These are phyloP conservation scores for Hypoxylon intermedium DNA, from an alignment of 495 filamentous ascomycete species.

Conservation along the genomic window DNA sequence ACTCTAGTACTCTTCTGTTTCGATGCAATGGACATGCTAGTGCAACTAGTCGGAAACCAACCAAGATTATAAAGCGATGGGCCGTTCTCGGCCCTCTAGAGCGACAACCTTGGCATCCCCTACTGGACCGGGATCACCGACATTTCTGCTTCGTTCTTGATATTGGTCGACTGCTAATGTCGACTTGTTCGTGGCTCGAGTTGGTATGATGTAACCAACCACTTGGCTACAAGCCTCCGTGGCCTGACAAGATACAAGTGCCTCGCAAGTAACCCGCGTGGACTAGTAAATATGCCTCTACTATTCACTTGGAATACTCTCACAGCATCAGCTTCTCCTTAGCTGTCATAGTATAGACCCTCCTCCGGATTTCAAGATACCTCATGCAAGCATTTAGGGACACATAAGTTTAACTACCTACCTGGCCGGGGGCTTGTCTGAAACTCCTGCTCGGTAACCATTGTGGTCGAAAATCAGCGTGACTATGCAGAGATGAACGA, in stretches of 20 bases:
- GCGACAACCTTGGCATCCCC: constrained; percentile 25
- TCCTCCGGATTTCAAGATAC: constrained; percentile 27
- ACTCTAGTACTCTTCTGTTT: constrained; percentile 2
- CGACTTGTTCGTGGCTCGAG: too few species aligned
- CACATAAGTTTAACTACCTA: constrained; percentile 2
- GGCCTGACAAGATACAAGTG: not conserved
- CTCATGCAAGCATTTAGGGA: constrained; percentile 24
- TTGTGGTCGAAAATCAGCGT: constrained; percentile 5
- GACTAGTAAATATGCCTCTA: too few species aligned
- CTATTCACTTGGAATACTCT: constrained; percentile 2
- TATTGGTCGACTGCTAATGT: constrained; percentile 1
- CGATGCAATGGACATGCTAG: constrained; percentile 10
- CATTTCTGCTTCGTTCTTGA: constrained; percentile 10
- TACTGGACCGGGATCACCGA: constrained; percentile 35
- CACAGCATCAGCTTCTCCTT: constrained; percentile 3
- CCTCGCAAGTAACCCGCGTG: too few species aligned
- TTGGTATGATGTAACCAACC: too few species aligned
- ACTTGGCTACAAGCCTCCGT: too few species aligned
- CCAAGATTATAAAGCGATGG: constrained; percentile 1
- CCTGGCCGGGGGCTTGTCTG: not conserved
- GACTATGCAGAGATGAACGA: constrained; percentile 1
- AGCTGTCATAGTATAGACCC: not conserved
- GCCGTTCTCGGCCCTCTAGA: constrained; percentile 28
- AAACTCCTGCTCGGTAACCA: constrained; percentile 17
- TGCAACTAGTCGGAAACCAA: constrained; percentile 5